Conservation (phyloP, 495 filamentous ascomycete species). For the Mycothermus thermophilus region DNA sequence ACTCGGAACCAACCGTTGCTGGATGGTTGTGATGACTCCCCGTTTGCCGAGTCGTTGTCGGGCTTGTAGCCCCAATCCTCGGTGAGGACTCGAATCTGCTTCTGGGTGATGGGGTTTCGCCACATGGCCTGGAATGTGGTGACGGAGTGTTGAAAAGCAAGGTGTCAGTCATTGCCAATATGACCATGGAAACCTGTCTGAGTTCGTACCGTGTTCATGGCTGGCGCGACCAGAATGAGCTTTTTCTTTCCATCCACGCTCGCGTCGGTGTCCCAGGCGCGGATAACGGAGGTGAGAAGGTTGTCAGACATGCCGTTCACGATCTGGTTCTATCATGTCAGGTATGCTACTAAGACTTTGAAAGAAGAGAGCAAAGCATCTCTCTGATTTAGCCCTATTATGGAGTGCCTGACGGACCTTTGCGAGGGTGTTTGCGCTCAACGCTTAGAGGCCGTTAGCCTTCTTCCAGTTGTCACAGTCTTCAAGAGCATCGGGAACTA, state of each 20-base stretch:
- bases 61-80: conserved; percentile 62
- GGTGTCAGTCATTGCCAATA: neutral
- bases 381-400: too few species aligned
- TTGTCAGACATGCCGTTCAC: conserved; percentile 22
- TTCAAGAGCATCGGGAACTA: conserved; percentile 10
- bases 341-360: neutral
- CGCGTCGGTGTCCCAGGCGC: conserved; percentile 76
- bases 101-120: conserved; percentile 63
- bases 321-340: conserved; percentile 3
- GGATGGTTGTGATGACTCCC: conserved; percentile 1
- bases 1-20: conserved; percentile 60
- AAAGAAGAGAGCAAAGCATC: neutral
- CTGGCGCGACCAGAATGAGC: conserved; percentile 45
- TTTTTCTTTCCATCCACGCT: conserved; percentile 41
- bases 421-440: conserved; percentile 60
- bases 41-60: conserved; percentile 27
- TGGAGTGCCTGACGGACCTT: conserved; percentile 51
- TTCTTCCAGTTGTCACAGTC: neutral
- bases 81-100: conserved; percentile 52
- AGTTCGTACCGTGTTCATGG: conserved; percentile 25
- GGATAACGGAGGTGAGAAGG: conserved; percentile 50
- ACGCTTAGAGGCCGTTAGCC: conserved; percentile 5
- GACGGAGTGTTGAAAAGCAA: neutral
- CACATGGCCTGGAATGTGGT: conserved; percentile 49
- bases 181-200: too few species aligned